Conservation (phyloP, 495 filamentous ascomycete genomes). For the Aspergillus sclerotiicarbonarius region DNA sequence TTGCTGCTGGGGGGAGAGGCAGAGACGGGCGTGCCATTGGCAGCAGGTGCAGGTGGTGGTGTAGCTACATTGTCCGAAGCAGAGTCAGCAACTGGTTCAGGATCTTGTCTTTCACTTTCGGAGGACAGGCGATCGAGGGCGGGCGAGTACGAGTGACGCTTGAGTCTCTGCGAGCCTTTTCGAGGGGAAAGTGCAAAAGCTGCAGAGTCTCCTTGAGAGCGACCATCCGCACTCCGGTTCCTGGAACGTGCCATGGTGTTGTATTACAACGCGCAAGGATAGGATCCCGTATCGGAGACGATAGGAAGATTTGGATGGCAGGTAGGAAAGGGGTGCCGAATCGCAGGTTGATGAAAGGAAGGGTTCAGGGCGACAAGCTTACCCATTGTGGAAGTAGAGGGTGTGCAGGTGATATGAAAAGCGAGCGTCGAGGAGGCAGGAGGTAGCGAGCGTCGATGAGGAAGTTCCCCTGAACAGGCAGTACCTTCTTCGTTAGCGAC, state of each 20-base stretch:
- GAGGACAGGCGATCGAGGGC: conserved; percentile 11
- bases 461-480: conserved; percentile 35
- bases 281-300: conserved; percentile 6
- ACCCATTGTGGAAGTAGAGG: conserved; percentile 41
- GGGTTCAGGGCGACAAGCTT: conserved; percentile 27
- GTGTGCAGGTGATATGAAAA: conserved; percentile 17
- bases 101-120: conserved; percentile 15
- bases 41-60: conserved; percentile 29
- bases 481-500: conserved; percentile 26
- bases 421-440: conserved; percentile 25
- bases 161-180: conserved; percentile 8
- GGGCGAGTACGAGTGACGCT: conserved; percentile 18
- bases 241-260: conserved; percentile 19
- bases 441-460: conserved; percentile 27
- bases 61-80: conserved; percentile 35
- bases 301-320: conserved; percentile 1
- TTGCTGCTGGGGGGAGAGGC: conserved; percentile 48
- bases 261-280: conserved; percentile 13
- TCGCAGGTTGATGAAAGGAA: conserved; percentile 9
- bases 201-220: conserved; percentile 16
- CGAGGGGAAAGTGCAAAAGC: conserved; percentile 6
- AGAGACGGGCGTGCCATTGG: conserved; percentile 40
- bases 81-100: conserved; percentile 29
- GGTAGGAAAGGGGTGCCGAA: conserved; percentile 7
- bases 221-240: conserved; percentile 18